Evolutionary conservation across 2,329 filamentous ascomycete species (phyloP), one percentile per base, ranked within the genome.

Genomic region (Pyricularia sp.): DNA sequence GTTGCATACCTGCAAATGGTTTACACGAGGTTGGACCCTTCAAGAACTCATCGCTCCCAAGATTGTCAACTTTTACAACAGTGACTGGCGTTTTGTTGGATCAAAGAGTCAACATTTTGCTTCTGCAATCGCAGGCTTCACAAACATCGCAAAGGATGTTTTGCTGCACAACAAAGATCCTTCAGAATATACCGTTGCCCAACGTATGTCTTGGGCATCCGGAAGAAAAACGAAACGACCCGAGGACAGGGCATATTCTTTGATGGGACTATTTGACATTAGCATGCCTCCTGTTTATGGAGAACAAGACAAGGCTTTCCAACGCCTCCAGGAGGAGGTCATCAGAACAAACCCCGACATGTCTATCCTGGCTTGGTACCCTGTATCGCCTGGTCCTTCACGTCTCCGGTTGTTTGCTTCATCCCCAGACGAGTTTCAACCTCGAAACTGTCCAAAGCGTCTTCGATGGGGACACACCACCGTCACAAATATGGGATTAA

Each of bases 41-140:
- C 90, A 90, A 75, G 88, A 92, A 77, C 88, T 90, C 0, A 81
- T 92, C 4, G 90, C 78, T 0, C 77, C 77, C 0, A 23, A 20
- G 1, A 59, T 70, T 0, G 25, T 79, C 0, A 26, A 70, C 3
- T 80, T 81, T 69, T 79, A 74, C 70, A 71, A 76, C 55, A 12
- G 20, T 0, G 64, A 66, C 2, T 80, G 78, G 78, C 26, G 36
- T 0, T 68, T 61, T 0, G 68, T 78, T 1, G 77, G 77, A 1
- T 72, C 71, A 1, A 77, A 74, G 65, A 26, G 59, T 2, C 66
- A 70, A 1, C 59, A 69, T 0, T 59, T 76, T 6, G 59, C 65
- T 2, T n/a, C 63, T 1, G 11, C 64, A 7, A 70, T 77, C 20
- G 65, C 68, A 0, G 7, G 59, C 1, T 69, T 73, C 36, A 74